phyloP scores from a whole-genome alignment of 164 flowering plant species.

The Cinnamomum chago region DNA sequence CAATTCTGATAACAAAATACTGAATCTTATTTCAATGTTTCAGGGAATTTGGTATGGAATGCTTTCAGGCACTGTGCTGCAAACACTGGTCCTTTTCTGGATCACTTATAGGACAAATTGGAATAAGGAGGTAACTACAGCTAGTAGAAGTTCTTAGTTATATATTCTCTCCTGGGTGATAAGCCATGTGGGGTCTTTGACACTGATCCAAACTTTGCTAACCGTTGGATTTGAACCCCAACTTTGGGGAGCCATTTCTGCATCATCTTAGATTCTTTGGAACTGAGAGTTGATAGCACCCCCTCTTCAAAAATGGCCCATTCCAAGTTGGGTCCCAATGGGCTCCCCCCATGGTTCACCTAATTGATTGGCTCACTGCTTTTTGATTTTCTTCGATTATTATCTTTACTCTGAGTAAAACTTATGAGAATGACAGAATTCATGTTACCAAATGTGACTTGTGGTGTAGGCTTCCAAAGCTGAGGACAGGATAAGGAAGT shows the following conservation, averaged over 20 bases:
- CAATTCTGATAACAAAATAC: not conserved
- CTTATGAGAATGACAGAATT: not conserved
- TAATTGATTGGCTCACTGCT: not conserved
- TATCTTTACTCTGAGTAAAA: not conserved
- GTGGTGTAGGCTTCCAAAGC: conserved; percentile 21
- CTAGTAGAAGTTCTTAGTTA: too few species aligned
- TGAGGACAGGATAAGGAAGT: conserved; percentile 16
- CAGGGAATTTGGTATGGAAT: conserved; percentile 81
- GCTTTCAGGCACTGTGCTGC: conserved; percentile 48
- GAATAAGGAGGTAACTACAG: conserved; percentile 49
- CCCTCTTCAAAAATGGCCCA: too few species aligned
- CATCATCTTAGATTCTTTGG: too few species aligned
- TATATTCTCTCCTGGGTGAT: too few species aligned
- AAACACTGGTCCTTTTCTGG: conserved; percentile 41
- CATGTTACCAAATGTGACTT: not conserved
- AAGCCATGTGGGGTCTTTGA: too few species aligned
- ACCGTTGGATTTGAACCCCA: too few species aligned
- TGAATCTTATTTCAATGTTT: conserved; percentile 2
- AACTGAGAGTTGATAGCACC: too few species aligned
- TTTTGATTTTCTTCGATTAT: not conserved
- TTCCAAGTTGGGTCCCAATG: too few species aligned
- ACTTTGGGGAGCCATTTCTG: too few species aligned
- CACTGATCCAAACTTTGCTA: too few species aligned
- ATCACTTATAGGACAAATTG: conserved; percentile 58
- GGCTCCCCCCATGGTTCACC: too few species aligned